A percentile compares a stretch with the other conserved stretches of the same genome.
Conservation (phyloP, 2,329 filamentous ascomycete genomes). For the Tothia fuscella region DNA sequence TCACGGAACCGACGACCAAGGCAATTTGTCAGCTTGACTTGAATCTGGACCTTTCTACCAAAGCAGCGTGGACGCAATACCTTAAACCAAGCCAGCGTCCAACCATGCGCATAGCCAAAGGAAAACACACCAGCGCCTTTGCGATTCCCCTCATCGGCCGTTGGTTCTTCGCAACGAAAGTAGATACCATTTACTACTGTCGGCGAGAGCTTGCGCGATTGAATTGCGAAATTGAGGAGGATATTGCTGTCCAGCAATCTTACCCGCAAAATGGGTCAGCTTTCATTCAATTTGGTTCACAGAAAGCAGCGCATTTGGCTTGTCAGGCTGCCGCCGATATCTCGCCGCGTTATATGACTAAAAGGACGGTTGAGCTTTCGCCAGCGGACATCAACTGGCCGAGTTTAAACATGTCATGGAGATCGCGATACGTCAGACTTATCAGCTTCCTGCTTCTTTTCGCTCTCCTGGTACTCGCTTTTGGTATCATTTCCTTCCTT, state of each 20-base stretch:
- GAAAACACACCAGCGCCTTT: constrained; percentile 53
- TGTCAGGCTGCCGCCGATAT: constrained; percentile 88
- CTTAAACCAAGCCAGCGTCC: constrained; percentile 71
- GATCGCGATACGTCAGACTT: constrained; percentile 68
- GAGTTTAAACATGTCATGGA: constrained; percentile 94
- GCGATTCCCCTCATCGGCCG: constrained; percentile 63
- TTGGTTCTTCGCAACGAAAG: constrained; percentile 72
- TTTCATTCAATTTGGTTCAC: constrained; percentile 97
- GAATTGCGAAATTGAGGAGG: constrained; percentile 71
- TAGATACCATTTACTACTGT: constrained; percentile 89
- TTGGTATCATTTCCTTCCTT: constrained; percentile 81
- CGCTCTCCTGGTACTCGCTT: constrained; percentile 79
- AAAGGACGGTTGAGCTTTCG: constrained; percentile 82
- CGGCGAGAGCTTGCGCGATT: constrained; percentile 78
- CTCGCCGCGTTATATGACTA: constrained; percentile 83
- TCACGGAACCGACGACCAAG: background rate
- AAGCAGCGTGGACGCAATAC: constrained; percentile 67
- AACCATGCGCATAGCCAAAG: constrained; percentile 63
- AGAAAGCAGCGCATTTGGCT: constrained; percentile 95
- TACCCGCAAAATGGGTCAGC: constrained; percentile 92
- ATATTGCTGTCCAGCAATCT: constrained; percentile 72
- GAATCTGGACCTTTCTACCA: constrained; percentile 3
- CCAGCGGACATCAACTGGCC: constrained; percentile 92
- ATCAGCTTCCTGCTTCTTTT: constrained; percentile 54
- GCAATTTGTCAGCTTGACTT: background rate